Evolutionary conservation across 2,329 filamentous ascomycete species (phyloP).

Genomic region (Venturia nashicola): DNA sequence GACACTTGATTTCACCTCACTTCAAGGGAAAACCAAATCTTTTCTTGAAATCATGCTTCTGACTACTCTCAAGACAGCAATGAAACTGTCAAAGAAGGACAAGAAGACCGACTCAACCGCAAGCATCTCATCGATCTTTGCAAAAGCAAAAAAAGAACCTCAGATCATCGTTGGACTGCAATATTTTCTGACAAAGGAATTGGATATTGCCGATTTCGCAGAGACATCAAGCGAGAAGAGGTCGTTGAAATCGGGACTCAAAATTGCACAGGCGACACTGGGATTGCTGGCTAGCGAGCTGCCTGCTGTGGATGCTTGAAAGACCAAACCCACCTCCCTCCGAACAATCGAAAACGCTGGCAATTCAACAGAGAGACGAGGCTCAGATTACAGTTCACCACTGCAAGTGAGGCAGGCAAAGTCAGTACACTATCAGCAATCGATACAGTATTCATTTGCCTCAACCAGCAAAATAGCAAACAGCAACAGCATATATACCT

Average conservation of each 20-base stretch:
- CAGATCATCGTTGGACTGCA: constrained; percentile 62
- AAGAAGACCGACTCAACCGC: not conserved
- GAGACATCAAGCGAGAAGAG: not conserved
- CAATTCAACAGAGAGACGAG: no score
- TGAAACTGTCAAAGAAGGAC: not conserved
- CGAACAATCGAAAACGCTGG: no score
- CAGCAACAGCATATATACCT: no score
- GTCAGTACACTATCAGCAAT: no score
- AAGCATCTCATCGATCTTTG: constrained; percentile 53
- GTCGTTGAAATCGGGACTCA: not conserved
- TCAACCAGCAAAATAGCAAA: no score
- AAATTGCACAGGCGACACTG: not conserved
- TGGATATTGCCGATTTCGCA: constrained; percentile 1
- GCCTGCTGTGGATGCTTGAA: not conserved
- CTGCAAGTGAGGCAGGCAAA: no score
- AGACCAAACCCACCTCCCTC: not conserved
- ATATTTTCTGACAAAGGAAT: constrained; percentile 60
- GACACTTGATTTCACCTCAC: constrained; percentile 64
- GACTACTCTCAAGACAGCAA: constrained; percentile 44
- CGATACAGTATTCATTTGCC: no score
- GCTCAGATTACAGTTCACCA: no score
- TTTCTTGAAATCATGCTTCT: constrained; percentile 76
- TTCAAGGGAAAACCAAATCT: constrained; percentile 62
- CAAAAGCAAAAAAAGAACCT: constrained; percentile 48
- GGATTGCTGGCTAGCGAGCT: not conserved